Percentiles rank a stretch among this genome's conserved stretches.
Conservation (phyloP, 441 rosid genomes). For the Biscutella auriculata region DNA sequence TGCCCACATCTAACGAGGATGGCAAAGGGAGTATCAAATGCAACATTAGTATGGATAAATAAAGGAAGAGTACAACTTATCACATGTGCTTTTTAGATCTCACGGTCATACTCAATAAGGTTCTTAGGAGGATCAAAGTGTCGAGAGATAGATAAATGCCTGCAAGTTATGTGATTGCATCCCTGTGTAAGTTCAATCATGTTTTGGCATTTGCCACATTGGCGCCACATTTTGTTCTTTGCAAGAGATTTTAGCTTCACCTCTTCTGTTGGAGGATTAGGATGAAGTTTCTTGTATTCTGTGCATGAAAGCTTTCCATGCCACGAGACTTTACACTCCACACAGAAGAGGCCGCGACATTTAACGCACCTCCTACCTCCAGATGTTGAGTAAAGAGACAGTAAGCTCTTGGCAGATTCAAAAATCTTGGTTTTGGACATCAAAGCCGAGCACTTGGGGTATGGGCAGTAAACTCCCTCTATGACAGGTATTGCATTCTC, state of each 20-base stretch:
- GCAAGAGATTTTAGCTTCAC: constrained; percentile 46
- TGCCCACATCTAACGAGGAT: constrained; percentile 35
- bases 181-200: constrained; percentile 61
- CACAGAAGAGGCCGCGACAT: constrained; percentile 53
- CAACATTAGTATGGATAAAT: neutral
- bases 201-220: constrained; percentile 56
- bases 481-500: constrained; percentile 55
- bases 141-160: constrained; percentile 26
- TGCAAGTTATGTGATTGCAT: constrained; percentile 75
- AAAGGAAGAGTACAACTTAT: neutral
- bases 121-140: neutral
- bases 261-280: constrained; percentile 21
- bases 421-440: constrained; percentile 54
- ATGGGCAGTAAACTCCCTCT: constrained; percentile 74
- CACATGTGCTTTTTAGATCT: neutral
- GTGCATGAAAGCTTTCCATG: constrained; percentile 63
- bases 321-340: constrained; percentile 75
- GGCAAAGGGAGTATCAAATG: neutral
- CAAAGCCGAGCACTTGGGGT: constrained; percentile 63
- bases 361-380: constrained; percentile 54
- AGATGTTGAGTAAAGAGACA: constrained; percentile 18
- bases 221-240: constrained; percentile 42
- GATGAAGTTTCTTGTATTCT: constrained; percentile 28
- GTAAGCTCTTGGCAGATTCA: constrained; percentile 24
- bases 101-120: neutral